Conservation (phyloP, 257 asterid genomes). For the Ocimum tenuiflorum region DNA sequence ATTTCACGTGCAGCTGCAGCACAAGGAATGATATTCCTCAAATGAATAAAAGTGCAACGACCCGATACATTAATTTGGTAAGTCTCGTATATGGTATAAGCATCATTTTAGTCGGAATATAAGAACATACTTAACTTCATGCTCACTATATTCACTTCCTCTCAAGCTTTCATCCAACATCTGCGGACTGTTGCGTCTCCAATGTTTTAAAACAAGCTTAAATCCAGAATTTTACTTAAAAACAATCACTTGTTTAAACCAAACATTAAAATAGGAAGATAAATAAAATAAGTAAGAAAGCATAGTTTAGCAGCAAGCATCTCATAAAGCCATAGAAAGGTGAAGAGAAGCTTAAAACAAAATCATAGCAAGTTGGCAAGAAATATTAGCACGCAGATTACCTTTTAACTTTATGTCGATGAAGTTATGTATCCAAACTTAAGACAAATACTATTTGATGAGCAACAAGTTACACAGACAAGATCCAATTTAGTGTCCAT, state of each 20-base stretch:
- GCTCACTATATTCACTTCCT: conserved; percentile 18
- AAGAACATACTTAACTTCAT: conserved; percentile 17
- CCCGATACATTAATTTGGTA: neutral
- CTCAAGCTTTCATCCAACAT: conserved; percentile 10
- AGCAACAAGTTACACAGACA: conserved; percentile 9
- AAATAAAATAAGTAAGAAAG: neutral
- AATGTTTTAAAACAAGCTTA: neutral
- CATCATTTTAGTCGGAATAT: neutral
- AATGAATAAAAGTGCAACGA: too few species aligned
- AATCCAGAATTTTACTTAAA: too few species aligned
- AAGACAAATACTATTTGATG: conserved; percentile 12
- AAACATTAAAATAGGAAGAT: too few species aligned
- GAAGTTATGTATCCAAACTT: conserved; percentile 17
- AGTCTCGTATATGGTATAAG: neutral
- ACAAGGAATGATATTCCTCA: too few species aligned
- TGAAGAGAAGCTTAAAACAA: neutral
- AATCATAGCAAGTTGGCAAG: neutral
- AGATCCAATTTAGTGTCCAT: conserved; percentile 35
- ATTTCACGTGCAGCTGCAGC: too few species aligned
- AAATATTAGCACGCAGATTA: neutral
- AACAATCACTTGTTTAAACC: too few species aligned
- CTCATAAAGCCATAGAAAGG: conserved; percentile 12
- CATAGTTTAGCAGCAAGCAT: neutral
- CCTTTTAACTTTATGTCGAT: conserved; percentile 5
- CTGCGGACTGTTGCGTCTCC: neutral